Evolutionary conservation across 768 basidiomycete species (phyloP).

Genomic region (Lyophyllum shimeji): DNA sequence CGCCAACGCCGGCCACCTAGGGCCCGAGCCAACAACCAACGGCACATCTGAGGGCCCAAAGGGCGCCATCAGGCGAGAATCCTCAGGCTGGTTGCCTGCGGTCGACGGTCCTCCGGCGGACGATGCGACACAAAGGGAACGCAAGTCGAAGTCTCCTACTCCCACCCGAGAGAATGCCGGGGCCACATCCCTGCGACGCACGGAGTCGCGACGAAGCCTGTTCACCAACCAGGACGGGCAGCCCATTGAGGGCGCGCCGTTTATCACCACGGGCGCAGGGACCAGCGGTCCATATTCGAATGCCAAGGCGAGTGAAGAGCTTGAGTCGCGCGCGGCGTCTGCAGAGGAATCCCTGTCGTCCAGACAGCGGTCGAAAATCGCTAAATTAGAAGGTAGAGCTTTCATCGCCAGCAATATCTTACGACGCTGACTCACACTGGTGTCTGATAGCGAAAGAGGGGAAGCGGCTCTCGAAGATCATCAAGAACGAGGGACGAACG

Average conservation of each 20-base stretch:
- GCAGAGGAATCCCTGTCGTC: slow-evolving; percentile 50
- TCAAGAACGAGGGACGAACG: slow-evolving; percentile 65
- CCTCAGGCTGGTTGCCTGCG: slow-evolving; percentile 19
- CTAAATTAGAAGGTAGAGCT: slow-evolving; percentile 47
- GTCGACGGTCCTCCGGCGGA: slow-evolving; percentile 13
- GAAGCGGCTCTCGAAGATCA: slow-evolving; percentile 64
- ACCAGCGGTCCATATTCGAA: slow-evolving; percentile 47
- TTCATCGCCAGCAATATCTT: neutral
- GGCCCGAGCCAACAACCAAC: neutral
- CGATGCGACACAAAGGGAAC: neutral
- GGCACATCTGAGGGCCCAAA: slow-evolving; percentile 1
- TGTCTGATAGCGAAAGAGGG: slow-evolving; percentile 50
- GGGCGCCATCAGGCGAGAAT: neutral
- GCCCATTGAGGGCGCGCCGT: slow-evolving; percentile 36
- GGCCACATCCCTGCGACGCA: slow-evolving; percentile 5
- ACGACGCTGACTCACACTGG: slow-evolving; percentile 21
- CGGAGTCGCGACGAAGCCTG: slow-evolving; percentile 28
- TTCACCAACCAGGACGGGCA: slow-evolving; percentile 34
- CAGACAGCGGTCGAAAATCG: slow-evolving; percentile 51
- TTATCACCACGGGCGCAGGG: slow-evolving; percentile 54
- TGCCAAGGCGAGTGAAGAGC: slow-evolving; percentile 38
- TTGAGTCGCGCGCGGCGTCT: slow-evolving; percentile 39
- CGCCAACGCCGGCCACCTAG: neutral
- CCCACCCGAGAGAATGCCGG: neutral
- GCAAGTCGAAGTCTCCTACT: neutral